A percentile compares a stretch with the other conserved stretches of the same genome.
phyloP scores from a whole-genome alignment of 2,329 filamentous ascomycete genomes.

The Fusarium sublunatum region DNA sequence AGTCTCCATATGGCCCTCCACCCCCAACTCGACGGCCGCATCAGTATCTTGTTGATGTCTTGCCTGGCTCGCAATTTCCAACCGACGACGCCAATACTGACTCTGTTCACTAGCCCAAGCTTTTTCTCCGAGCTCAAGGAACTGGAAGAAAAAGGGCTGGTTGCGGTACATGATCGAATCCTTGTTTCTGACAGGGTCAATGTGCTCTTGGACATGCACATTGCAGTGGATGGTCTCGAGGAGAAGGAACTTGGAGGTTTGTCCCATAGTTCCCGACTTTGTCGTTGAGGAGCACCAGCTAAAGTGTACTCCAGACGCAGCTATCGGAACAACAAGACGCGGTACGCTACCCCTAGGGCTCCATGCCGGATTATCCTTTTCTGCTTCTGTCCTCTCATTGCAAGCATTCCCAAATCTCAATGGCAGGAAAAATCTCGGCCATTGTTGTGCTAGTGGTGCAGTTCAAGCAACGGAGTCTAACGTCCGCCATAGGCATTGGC shows the following conservation, averaged over 20 bases:
- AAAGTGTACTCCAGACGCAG: conserved; percentile 36
- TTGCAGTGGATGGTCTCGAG: conserved; percentile 76
- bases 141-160: conserved; percentile 54
- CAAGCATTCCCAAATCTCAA: conserved; percentile 36
- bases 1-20: conserved; percentile 35
- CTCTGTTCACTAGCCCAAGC: conserved; percentile 45
- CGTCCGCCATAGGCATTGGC: conserved; percentile 52
- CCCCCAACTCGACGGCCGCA: conserved; percentile 20
- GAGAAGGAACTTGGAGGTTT: conserved; percentile 61
- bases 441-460: conserved; percentile 27
- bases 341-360: conserved; percentile 45
- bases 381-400: conserved; percentile 26
- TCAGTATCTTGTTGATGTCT: conserved; percentile 38
- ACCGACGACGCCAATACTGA: conserved; percentile 36
- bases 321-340: conserved; percentile 54
- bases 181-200: conserved; percentile 73
- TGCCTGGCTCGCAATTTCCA: conserved; percentile 36
- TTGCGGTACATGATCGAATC: conserved; percentile 59
- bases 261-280: conserved; percentile 27
- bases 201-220: conserved; percentile 73
- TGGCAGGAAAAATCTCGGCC: conserved; percentile 18
- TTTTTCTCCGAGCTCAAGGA: conserved; percentile 58
- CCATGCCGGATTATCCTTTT: conserved; percentile 22
- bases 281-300: conserved; percentile 45
- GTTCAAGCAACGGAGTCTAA: conserved; percentile 41